Evolutionary conservation across 2,329 filamentous ascomycete genomes (phyloP).

Genomic region (Sarocladiaceae sp.): DNA sequence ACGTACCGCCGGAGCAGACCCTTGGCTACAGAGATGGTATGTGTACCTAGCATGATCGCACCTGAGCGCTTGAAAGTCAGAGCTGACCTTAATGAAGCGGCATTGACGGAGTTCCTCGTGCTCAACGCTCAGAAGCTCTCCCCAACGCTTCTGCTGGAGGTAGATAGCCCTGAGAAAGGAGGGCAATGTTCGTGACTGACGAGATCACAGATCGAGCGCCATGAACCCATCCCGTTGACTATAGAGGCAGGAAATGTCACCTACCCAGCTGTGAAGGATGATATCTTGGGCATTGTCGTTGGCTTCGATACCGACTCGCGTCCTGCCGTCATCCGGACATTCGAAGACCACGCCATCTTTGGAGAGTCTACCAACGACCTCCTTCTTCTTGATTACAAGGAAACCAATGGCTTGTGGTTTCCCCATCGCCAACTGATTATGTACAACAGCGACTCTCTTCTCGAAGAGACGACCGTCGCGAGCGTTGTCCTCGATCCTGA

Average conservation of each 20-base stretch:
- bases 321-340: constrained; percentile 10
- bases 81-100: background rate
- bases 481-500: background rate
- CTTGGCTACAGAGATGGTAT: background rate
- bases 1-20: constrained; percentile 3
- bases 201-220: background rate
- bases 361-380: constrained; percentile 12
- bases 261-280: background rate
- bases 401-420: constrained; percentile 11
- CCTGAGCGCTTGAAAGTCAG: too few species aligned
- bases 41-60: too few species aligned
- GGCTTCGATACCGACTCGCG: background rate
- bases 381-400: constrained; percentile 11
- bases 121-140: constrained; percentile 11
- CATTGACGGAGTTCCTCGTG: constrained; percentile 10
- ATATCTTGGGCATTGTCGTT: background rate
- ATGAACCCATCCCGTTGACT: background rate
- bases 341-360: constrained; percentile 12
- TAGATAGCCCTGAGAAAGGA: constrained; percentile 2
- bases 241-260: background rate
- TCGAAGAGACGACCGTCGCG: constrained; percentile 9
- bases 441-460: constrained; percentile 8
- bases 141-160: constrained; percentile 9
- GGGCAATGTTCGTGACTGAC: background rate
- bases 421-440: constrained; percentile 9